phyloP scores from a whole-genome alignment of 2,329 filamentous ascomycete species.

The Monilinia aucupariae region DNA sequence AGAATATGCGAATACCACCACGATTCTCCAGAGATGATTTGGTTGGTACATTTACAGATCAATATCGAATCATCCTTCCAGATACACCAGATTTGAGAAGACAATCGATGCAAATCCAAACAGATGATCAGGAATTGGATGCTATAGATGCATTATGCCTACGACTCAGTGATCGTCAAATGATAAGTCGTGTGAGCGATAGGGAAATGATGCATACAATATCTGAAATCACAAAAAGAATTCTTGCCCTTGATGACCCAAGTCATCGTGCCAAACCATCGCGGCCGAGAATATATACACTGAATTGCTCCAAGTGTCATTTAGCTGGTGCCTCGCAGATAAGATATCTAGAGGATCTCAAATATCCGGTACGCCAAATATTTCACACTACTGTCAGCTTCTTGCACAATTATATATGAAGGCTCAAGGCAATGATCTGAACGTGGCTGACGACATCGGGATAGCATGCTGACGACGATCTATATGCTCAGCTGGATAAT shows the following conservation, averaged over 20 bases:
- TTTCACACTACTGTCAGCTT: background rate
- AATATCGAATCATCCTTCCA: constrained; percentile 38
- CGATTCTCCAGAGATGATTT: constrained; percentile 37
- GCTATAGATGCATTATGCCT: constrained; percentile 37
- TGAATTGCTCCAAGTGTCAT: constrained; percentile 39
- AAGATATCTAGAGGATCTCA: constrained; percentile 29
- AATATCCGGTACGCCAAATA: constrained; percentile 30
- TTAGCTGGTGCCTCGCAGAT: constrained; percentile 37
- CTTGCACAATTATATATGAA: background rate
- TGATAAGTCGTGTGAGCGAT: constrained; percentile 40
- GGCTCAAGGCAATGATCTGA: background rate
- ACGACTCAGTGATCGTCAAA: constrained; percentile 36
- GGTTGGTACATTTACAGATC: constrained; percentile 36
- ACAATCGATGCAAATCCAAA: constrained; percentile 27
- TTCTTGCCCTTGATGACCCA: constrained; percentile 37
- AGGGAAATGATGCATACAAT: constrained; percentile 37
- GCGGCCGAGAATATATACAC: constrained; percentile 35
- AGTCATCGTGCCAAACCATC: constrained; percentile 30
- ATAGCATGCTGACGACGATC: constrained; percentile 18
- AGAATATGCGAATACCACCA: constrained; percentile 36
- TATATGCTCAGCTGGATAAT: constrained; percentile 22
- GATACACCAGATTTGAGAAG: constrained; percentile 36
- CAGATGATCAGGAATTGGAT: constrained; percentile 37
- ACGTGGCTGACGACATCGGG: background rate
- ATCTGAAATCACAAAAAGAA: constrained; percentile 36